Evolutionary conservation across 306 rosid species (phyloP).

Genomic region (Castanea crenata): DNA sequence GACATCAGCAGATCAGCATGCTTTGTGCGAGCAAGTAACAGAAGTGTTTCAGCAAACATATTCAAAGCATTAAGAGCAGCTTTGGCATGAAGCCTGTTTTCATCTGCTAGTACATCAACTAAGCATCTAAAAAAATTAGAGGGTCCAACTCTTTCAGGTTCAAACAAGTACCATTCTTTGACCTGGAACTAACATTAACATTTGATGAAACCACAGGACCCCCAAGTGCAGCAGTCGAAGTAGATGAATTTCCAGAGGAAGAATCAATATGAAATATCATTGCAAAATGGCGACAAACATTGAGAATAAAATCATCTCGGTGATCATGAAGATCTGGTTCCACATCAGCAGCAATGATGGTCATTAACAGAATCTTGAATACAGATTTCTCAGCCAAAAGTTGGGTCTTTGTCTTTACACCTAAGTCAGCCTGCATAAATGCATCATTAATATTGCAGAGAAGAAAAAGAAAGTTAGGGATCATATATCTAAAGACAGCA

Average conservation of each 20-base stretch:
- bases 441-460: conserved; percentile 19
- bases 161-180: conserved; percentile 60
- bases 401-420: conserved; percentile 99
- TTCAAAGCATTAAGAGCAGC: conserved; percentile 91
- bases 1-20: conserved; percentile 84
- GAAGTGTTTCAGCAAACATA: conserved; percentile 90
- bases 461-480: background rate
- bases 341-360: conserved; percentile 83
- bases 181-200: conserved; percentile 53
- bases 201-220: conserved; percentile 60
- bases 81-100: conserved; percentile 87
- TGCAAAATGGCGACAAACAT: conserved; percentile 96
- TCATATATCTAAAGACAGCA: background rate
- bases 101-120: conserved; percentile 96
- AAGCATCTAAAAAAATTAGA: conserved; percentile 91
- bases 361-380: conserved; percentile 87
- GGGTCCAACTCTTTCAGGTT: conserved; percentile 96
- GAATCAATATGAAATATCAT: conserved; percentile 81
- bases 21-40: conserved; percentile 89
- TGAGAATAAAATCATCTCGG: conserved; percentile 79
- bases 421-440: conserved; percentile 86
- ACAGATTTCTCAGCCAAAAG: conserved; percentile 97
- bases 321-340: conserved; percentile 83
- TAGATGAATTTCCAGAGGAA: conserved; percentile 47
- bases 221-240: conserved; percentile 46